Conservation (phyloP, 192 early-diverging fungal species). For the Dissophora ornata region DNA sequence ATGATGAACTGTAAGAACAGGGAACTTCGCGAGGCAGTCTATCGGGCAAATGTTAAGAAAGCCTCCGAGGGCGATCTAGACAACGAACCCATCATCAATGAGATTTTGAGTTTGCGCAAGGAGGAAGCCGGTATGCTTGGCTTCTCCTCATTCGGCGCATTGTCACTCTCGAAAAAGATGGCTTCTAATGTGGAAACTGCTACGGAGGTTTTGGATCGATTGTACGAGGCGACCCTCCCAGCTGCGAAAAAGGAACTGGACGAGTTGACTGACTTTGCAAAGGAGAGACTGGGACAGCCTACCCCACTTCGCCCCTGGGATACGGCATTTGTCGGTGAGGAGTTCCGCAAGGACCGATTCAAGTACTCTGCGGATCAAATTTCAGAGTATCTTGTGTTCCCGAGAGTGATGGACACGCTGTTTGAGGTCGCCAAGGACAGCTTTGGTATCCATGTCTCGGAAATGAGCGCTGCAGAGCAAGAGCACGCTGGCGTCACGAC, state of each 20-base stretch:
- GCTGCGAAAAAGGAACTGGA: constrained; percentile 58
- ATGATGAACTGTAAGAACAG: constrained; percentile 69
- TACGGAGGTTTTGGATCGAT: constrained; percentile 54
- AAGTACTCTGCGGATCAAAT: constrained; percentile 66
- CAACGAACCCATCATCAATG: constrained; percentile 67
- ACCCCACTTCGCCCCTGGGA: constrained; percentile 66
- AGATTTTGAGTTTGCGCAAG: constrained; percentile 63
- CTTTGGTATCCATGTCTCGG: constrained; percentile 61
- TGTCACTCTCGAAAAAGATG: constrained; percentile 70
- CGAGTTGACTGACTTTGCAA: constrained; percentile 59
- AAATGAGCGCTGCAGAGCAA: constrained; percentile 52
- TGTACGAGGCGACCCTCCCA: constrained; percentile 59
- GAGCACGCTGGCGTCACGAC: constrained; percentile 47
- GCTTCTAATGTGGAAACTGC: constrained; percentile 58
- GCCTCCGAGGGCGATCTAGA: constrained; percentile 61
- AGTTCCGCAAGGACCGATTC: constrained; percentile 64
- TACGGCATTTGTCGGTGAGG: constrained; percentile 57
- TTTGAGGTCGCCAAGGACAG: constrained; percentile 65
- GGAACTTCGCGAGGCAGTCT: constrained; percentile 63
- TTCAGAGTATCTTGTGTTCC: constrained; percentile 65
- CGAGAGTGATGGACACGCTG: constrained; percentile 63
- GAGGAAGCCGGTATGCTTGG: constrained; percentile 64
- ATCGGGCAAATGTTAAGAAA: constrained; percentile 60
- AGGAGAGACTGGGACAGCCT: constrained; percentile 33
- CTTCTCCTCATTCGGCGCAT: constrained; percentile 58